Conservation (phyloP, 768 basidiomycete species). For the Naematelia encephala region DNA sequence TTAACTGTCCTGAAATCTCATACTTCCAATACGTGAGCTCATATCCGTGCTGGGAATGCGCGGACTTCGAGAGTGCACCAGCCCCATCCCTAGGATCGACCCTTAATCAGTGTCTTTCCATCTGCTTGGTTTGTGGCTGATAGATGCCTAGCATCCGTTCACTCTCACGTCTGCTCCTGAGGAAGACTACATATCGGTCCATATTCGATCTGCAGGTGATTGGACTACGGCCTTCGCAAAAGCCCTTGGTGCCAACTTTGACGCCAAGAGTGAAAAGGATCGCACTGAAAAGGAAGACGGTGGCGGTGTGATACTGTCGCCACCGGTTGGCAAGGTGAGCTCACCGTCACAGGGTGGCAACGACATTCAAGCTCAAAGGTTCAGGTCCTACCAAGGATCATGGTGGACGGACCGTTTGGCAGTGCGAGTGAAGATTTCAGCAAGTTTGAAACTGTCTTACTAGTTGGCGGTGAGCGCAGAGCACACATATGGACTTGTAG, state of each 20-base stretch:
- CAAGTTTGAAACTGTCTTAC: slow-evolving; percentile 77
- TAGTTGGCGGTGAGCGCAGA: slow-evolving; percentile 61
- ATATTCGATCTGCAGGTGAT: slow-evolving; percentile 88
- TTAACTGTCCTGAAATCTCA: slow-evolving; percentile 74
- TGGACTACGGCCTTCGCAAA: slow-evolving; percentile 79
- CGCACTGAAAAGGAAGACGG: slow-evolving; percentile 54
- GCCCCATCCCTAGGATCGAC: no score
- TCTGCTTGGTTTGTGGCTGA: neutral
- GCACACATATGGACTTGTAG: neutral
- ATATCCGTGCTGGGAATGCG: neutral
- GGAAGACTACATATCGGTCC: slow-evolving; percentile 90
- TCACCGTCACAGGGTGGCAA: neutral
- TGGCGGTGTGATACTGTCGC: slow-evolving; percentile 56
- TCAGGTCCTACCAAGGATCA: slow-evolving; percentile 77
- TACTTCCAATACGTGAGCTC: slow-evolving; percentile 75
- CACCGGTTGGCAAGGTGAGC: slow-evolving; percentile 30
- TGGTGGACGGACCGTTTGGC: slow-evolving; percentile 93
- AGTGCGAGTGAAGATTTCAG: slow-evolving; percentile 86
- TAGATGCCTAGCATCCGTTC: slow-evolving; percentile 66
- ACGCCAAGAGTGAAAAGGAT: slow-evolving; percentile 56
- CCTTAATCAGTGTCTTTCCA: no score
- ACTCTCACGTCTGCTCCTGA: slow-evolving; percentile 91
- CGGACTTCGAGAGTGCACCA: no score
- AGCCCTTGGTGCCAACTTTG: slow-evolving; percentile 79
- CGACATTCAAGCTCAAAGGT: slow-evolving; percentile 58